A percentile compares a stretch with the other conserved stretches of the same genome.
Evolutionary conservation across 768 basidiomycete genomes (phyloP).

Genomic region (Calocera viscosa): DNA sequence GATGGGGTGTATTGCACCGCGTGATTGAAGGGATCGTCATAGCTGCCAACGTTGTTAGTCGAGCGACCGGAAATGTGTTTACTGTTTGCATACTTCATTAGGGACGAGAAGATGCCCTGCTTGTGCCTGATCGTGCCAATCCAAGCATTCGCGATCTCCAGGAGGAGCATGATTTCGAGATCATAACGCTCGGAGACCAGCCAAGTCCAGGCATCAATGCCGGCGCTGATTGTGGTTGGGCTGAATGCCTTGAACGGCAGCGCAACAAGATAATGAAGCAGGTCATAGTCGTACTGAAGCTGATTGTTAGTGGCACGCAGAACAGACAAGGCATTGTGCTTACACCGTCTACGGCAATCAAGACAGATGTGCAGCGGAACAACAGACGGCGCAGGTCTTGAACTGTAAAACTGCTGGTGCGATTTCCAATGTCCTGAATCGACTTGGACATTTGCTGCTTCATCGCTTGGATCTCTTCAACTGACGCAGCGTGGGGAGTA

Average conservation of each 20-base stretch:
- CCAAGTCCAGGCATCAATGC: constrained; percentile 95
- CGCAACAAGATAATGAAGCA: constrained; percentile 75
- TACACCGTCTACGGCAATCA: constrained; percentile 51
- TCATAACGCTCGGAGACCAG: constrained; percentile 74
- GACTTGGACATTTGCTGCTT: constrained; percentile 55
- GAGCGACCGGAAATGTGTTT: background rate
- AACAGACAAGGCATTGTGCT: constrained; percentile 25
- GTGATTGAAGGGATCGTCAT: constrained; percentile 75
- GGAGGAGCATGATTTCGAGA: constrained; percentile 70
- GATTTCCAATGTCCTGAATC: constrained; percentile 53
- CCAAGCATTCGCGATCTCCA: constrained; percentile 82
- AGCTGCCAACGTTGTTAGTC: constrained; percentile 36
- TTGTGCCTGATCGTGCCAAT: constrained; percentile 60
- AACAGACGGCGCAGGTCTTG: constrained; percentile 75
- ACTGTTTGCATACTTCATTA: constrained; percentile 62
- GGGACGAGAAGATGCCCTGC: constrained; percentile 71
- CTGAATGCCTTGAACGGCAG: constrained; percentile 85
- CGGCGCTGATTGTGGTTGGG: constrained; percentile 70
- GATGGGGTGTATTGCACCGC: constrained; percentile 83
- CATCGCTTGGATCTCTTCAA: constrained; percentile 50
- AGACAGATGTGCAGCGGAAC: constrained; percentile 70
- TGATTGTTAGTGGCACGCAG: background rate
- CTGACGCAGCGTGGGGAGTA: constrained; percentile 47
- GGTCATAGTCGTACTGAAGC: constrained; percentile 63
- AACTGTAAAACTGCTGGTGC: constrained; percentile 60